A percentile compares a stretch with the other conserved stretches of the same genome.
Evolutionary conservation across 495 filamentous ascomycete species (phyloP).

Genomic region (Aspergillus bertholletiae): DNA sequence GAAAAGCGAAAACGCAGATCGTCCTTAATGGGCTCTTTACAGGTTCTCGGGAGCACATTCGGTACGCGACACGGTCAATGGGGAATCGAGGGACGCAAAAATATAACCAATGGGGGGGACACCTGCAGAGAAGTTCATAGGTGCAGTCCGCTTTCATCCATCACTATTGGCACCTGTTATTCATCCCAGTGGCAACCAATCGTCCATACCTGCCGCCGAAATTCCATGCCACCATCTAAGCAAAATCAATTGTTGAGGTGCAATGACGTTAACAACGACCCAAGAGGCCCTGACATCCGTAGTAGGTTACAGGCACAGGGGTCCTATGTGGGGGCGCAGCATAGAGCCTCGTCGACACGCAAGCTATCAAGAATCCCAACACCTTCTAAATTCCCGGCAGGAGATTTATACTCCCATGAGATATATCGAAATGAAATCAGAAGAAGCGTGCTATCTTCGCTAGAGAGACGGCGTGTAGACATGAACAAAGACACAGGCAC

Average conservation of each 20-base stretch:
- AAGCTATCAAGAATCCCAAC: conserved; percentile 18
- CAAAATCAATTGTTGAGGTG: background rate
- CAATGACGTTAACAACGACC: background rate
- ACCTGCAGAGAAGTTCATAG: background rate
- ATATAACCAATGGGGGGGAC: background rate
- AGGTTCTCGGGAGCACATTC: conserved; percentile 4
- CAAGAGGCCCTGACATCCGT: background rate
- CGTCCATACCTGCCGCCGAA: background rate
- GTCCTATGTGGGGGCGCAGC: too few relatives aligned
- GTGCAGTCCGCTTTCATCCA: background rate
- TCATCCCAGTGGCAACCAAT: background rate
- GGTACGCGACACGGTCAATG: background rate
- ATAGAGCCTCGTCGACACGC: too few relatives aligned
- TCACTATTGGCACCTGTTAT: background rate
- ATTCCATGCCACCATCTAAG: background rate
- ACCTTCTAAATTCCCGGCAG: conserved; percentile 6
- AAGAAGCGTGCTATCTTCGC: conserved; percentile 11
- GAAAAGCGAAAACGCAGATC: conserved; percentile 2
- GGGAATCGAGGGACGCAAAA: background rate
- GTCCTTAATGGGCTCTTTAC: conserved; percentile 3
- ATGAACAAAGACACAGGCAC: background rate
- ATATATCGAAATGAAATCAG: conserved; percentile 16
- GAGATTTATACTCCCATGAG: conserved; percentile 11
- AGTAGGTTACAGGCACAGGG: too few relatives aligned
- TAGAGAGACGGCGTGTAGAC: conserved; percentile 1